phyloP scores from a whole-genome alignment of 108 stramenopile species.

The Skeletonema tropicum region DNA sequence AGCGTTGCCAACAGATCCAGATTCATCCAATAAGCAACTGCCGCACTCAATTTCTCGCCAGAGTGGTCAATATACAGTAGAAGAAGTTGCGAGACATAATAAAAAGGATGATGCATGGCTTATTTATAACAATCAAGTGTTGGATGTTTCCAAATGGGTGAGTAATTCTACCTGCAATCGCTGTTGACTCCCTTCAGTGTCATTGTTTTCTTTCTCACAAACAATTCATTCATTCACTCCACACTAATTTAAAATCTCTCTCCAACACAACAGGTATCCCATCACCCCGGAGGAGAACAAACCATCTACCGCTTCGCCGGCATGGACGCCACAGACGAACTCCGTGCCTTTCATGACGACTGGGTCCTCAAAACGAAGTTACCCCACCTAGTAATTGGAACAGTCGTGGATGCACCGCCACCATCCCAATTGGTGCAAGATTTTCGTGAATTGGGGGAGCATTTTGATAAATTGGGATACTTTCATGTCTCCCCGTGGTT shows the following conservation, averaged over 20 bases:
- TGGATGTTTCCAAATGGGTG: constrained; percentile 74
- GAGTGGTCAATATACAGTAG: constrained; percentile 39
- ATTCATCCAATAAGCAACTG: neutral
- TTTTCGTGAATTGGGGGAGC: constrained; percentile 58
- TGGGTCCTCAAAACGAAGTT: constrained; percentile 53
- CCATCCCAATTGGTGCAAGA: constrained; percentile 55
- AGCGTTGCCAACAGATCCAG: neutral
- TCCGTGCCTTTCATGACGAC: constrained; percentile 69
- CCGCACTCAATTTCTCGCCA: neutral
- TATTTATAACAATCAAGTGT: constrained; percentile 62
- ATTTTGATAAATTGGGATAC: constrained; percentile 48
- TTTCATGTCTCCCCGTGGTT: no score
- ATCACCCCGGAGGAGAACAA: constrained; percentile 78
- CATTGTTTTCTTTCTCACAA: neutral
- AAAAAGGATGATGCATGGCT: constrained; percentile 53
- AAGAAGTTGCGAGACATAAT: constrained; percentile 50
- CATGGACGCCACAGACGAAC: constrained; percentile 77
- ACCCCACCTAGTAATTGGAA: constrained; percentile 65
- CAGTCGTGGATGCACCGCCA: constrained; percentile 41
- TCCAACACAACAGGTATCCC: constrained; percentile 14
- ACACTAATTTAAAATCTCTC: neutral
- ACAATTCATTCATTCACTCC: neutral
- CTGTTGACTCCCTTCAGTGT: neutral
- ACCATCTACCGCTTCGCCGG: constrained; percentile 69
- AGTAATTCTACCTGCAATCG: neutral